Conservation (phyloP, 2,329 filamentous ascomycete genomes). For the Parastagonospora avenae region DNA sequence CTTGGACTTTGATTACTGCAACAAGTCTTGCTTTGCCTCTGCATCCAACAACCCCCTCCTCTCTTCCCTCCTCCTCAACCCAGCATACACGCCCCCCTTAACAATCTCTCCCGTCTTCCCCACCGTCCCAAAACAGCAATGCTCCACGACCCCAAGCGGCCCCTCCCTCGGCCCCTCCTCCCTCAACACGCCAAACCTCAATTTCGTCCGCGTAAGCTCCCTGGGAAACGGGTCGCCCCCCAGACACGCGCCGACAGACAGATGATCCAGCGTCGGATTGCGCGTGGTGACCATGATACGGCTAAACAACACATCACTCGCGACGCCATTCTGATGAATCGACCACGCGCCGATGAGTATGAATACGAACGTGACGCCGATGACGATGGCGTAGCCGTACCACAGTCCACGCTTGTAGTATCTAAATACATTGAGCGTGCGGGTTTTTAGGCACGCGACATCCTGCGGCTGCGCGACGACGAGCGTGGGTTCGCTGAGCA, state of each 20-base stretch:
- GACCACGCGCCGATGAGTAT: slow-evolving; percentile 40
- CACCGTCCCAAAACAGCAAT: slow-evolving; percentile 46
- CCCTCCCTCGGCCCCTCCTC: slow-evolving; percentile 43
- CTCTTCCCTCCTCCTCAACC: slow-evolving; percentile 18
- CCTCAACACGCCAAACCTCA: slow-evolving; percentile 47
- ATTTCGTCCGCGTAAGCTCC: slow-evolving; percentile 43
- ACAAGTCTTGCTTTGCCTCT: background rate
- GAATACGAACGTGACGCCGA: slow-evolving; percentile 33
- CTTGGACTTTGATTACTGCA: background rate
- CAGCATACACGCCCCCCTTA: slow-evolving; percentile 45
- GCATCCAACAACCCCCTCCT: slow-evolving; percentile 5
- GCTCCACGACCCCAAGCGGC: slow-evolving; percentile 40
- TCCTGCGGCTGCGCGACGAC: slow-evolving; percentile 26
- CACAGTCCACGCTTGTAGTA: slow-evolving; percentile 41
- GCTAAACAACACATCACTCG: slow-evolving; percentile 43
- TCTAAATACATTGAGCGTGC: slow-evolving; percentile 33
- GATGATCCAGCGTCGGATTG: slow-evolving; percentile 45
- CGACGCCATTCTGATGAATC: slow-evolving; percentile 44
- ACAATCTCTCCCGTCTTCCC: slow-evolving; percentile 47
- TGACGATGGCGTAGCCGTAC: slow-evolving; percentile 45
- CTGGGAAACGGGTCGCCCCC: slow-evolving; percentile 49
- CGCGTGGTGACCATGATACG: slow-evolving; percentile 47
- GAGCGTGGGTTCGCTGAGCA: slow-evolving; percentile 42
- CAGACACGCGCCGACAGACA: slow-evolving; percentile 48
- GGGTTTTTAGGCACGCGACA: slow-evolving; percentile 35